Evolutionary conservation across 1,284 basidiomycete genomes (phyloP), one percentile per base, ranked within the genome.

Genomic region (Cutaneotrichosporon sp.): DNA sequence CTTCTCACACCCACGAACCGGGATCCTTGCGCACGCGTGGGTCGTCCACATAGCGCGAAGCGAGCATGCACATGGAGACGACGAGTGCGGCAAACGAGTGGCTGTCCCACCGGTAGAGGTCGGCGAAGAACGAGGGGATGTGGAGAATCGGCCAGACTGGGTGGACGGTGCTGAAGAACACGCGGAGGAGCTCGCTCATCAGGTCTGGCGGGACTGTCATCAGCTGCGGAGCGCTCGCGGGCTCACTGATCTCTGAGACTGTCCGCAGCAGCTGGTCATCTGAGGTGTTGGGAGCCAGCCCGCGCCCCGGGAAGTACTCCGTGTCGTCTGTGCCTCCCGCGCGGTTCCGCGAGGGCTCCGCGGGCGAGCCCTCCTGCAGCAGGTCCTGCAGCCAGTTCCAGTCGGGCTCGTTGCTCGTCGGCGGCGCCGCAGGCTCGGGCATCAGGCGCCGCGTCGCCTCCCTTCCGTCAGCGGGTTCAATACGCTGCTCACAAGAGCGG

Each of bases 121-220:
- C 58, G 18, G 53, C 22, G 29, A 64, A 60, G 42, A 67, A 67
- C 10, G 54, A 60, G 13, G 66, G 60, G 7, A 58, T 56, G 33
- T 67, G 66, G 10, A 67, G 46, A 36, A 67, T 64, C 8, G 66
- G 66, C 66, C 66, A 67, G 11, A 56, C 52, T 2, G 63, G 66
- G 33, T 67, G 63, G 11, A 67, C 51, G n/a, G 56, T 57, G 3
- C 46, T 54, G 60, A 67, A 67, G 47, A 64, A 64, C 24, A 64
- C 59, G 25, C 56, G n/a, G 7, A 61, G 38, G 22, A 60, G 42
- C 22, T 59, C 58, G 24, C 52, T 60, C 58, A 64, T 50, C 13
- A 64, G 36, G 25, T 64, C 62, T 13, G 55, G 50, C 0, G 62
- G 62, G 14, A 64, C 55, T 57, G 46, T 6, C 14, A 11, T 57